phyloP scores from a whole-genome alignment of 164 flowering plant species.

The Vitis labrusca region DNA sequence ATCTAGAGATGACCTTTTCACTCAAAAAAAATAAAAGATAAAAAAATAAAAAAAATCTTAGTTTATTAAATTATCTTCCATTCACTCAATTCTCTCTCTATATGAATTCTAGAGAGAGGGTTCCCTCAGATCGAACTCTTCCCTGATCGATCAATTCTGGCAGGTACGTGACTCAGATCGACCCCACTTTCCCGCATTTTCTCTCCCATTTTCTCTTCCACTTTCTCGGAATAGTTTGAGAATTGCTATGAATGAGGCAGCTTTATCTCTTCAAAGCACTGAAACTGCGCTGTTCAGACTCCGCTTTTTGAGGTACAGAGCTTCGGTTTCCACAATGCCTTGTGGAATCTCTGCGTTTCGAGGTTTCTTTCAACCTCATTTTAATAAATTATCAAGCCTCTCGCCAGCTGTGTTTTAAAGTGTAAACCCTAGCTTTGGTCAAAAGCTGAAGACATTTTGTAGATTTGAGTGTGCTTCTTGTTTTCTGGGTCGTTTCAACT shows the following conservation, averaged over 20 bases:
- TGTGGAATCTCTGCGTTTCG: constrained; percentile 37
- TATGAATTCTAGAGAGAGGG: not conserved
- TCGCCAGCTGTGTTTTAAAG: not conserved
- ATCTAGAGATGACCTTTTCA: not conserved
- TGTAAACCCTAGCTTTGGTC: constrained; percentile 13
- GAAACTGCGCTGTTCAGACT: constrained; percentile 17
- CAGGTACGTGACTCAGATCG: not conserved
- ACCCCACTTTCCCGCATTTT: constrained; percentile 8
- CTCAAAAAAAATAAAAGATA: too few species aligned
- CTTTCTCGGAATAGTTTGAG: constrained; percentile 18
- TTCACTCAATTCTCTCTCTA: not conserved
- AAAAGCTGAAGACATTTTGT: constrained; percentile 6
- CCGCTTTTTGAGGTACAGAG: constrained; percentile 13
- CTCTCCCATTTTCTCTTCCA: constrained; percentile 9
- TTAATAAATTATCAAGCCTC: not conserved
- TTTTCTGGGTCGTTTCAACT: not conserved
- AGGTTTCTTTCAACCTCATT: constrained; percentile 19
- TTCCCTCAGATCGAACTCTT: constrained; percentile 4
- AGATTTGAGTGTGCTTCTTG: not conserved
- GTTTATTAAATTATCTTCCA: too few species aligned
- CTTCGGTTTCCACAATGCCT: constrained; percentile 34
- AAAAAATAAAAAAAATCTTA: too few species aligned
- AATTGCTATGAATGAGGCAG: constrained; percentile 28
- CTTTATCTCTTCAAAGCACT: constrained; percentile 12
- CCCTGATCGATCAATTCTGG: not conserved